These are phyloP conservation scores for Hyphopichia pseudoburtonii DNA, from an alignment of 1,139 yeast genomes.

Conservation along the genomic window DNA sequence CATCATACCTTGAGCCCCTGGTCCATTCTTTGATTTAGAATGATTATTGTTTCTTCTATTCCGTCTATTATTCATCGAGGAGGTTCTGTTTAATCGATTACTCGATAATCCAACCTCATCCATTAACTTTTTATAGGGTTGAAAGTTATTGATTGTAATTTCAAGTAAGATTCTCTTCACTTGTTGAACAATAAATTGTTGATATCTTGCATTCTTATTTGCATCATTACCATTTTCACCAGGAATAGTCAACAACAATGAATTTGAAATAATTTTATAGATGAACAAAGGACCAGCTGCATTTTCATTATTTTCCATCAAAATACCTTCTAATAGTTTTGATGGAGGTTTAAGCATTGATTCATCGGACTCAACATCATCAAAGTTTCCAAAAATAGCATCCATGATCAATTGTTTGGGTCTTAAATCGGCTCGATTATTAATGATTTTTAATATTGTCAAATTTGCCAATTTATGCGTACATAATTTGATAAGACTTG, in stretches of 20 bases:
- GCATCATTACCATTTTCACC: conserved; percentile 23
- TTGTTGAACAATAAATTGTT: conserved; percentile 57
- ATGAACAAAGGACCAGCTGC: conserved; percentile 84
- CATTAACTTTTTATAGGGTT: conserved; percentile 81
- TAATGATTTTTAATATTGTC: conserved; percentile 77
- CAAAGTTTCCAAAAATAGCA: conserved; percentile 59
- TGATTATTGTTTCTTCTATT: conserved; percentile 21
- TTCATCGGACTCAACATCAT: conserved; percentile 20
- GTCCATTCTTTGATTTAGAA: not conserved
- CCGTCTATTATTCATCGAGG: conserved; percentile 20
- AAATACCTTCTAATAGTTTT: conserved; percentile 42
- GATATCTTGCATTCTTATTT: conserved; percentile 41
- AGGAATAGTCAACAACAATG: conserved; percentile 42
- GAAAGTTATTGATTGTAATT: conserved; percentile 54
- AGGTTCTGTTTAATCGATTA: conserved; percentile 32
- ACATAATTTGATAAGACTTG: conserved; percentile 65
- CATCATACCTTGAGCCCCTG: not conserved
- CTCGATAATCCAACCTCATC: conserved; percentile 83
- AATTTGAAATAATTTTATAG: conserved; percentile 72
- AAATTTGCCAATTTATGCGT: conserved; percentile 85
- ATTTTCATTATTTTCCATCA: conserved; percentile 51
- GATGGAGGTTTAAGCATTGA: conserved; percentile 25
- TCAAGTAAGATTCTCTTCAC: conserved; percentile 62
- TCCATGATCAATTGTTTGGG: conserved; percentile 65
- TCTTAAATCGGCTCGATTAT: conserved; percentile 60